Base-by-base conservation (phyloP, 164 flowering plant species). In the Kingdonia uniflora region DNA sequence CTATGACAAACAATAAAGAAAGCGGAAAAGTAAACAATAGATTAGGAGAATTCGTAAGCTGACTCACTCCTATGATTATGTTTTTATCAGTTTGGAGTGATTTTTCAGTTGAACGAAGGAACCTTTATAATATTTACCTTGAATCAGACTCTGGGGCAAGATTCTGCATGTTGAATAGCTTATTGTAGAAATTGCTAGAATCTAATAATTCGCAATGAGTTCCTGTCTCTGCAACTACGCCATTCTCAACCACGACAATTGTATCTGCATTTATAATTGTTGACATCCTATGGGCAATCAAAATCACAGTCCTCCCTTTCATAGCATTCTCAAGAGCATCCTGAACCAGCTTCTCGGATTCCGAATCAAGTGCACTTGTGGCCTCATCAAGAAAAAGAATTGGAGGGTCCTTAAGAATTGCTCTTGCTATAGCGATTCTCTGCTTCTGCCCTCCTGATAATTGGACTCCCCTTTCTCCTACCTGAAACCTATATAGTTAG, bases 391-490 rank as follows among this genome's bases (percentile, higher is more conserved):
- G 84, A 65, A 83, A 66, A 37, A 86, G 79, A 61, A 83, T 76
- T 16, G 80, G 79, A 49, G 95, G 91, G 24, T 86, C 68, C 68
- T 81, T 86, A 17, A 86, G 68, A 55, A 86, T 74, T 49, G 90
- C 87, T 72, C 95, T 70, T 47, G 90, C 90, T 64, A 86, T 83
- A 11, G 90, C 84, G 12, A 86, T 79, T 65, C 90, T 68, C 65
- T 86, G 90, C 57, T 82, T 86, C 64, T 86, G 90, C 29, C 90
- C 95, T 12, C 95, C 88, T 42, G 91, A 83, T 59, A 86, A 52
- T 26, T 75, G 84, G 42, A 74, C 65, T 56, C 94, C 84, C 62
- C 81, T 66, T 70, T 82, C 66, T 19, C 85, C 92, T 42, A 84
- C 84, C 86, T 82, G 72, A 17, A 62, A 51, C 10, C 38, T 44